Base-by-base conservation (phyloP, 495 filamentous ascomycete genomes). In the Penicillium macrosclerotiorum region DNA sequence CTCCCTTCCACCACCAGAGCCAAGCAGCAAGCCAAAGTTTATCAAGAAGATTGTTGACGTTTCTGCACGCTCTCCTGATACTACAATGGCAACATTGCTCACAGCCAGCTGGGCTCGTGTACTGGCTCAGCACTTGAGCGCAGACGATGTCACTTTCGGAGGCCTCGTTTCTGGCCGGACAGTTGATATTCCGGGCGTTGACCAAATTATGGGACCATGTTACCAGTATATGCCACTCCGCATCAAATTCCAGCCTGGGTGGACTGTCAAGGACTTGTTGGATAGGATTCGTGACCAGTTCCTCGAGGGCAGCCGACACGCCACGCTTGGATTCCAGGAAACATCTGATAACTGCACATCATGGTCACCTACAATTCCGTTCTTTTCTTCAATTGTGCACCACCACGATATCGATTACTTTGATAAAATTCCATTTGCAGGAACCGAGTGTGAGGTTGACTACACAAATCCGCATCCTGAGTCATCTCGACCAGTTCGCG, bases 21-120 rank as follows among this genome's bases (percentile, higher is more conserved):
- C 64, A 26, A 42, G 64, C 7, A 58, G 65, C 43, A 66, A 66
- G 20, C 38, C 52, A 1, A 52, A 51, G 11, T 66, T 67, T 37
- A 57, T 53, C 35, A 64, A 69, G 5, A 63, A 77, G 20, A 11
- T 20, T 12, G 53, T 63, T 14, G 45, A 63, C 30, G 33, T 49
- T 4, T 42, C 37, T 8, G n/a, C 23, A 11, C 47, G 38, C 11
- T 49, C 47, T 6, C 32, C 47, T 16, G 72, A 76, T 32, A 67
- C 76, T 24, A 84, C 82, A 0, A 66, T 76, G 2, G 77, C 75
- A 1, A 77, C 67, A 3, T 54, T 83, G 0, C 77, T 77, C 7
- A 80, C 76, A 0, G 78, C 80, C 0, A 76, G 79, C 1, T 86
- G 82, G 81, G 77, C 80, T 0, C 42, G 81, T 0, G 62, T 73